Conservation (phyloP, 108 stramenopile genomes). For the Cyclotella kingstonii region DNA sequence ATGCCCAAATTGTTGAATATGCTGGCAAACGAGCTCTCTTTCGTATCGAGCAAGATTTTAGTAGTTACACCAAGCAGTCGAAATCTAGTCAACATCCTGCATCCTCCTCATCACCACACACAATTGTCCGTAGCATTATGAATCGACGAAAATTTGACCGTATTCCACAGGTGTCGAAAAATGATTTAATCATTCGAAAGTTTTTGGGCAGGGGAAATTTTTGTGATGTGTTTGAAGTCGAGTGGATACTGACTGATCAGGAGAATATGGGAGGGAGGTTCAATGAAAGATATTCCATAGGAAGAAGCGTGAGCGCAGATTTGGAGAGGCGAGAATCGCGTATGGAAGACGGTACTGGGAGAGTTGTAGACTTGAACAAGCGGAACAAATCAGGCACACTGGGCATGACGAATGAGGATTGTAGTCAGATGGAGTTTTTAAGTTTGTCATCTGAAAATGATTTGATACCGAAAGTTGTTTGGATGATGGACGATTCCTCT, state of each 20-base stretch:
- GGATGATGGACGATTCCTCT: neutral
- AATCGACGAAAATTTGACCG: constrained; percentile 19
- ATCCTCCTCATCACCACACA: neutral
- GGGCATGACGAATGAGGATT: neutral
- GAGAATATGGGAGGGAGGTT: neutral
- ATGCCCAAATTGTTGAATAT: constrained; percentile 31
- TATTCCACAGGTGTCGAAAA: constrained; percentile 31
- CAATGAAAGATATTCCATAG: neutral
- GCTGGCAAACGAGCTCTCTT: constrained; percentile 30
- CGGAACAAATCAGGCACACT: no score
- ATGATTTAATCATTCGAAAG: constrained; percentile 31
- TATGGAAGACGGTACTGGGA: no score
- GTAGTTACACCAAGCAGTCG: neutral
- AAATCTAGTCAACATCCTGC: neutral
- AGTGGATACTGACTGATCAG: constrained; percentile 16
- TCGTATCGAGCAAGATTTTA: constrained; percentile 30
- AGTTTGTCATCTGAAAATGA: constrained; percentile 1
- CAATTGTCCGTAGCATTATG: constrained; percentile 13
- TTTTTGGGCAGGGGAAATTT: constrained; percentile 39
- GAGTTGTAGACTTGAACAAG: no score
- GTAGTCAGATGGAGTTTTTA: neutral
- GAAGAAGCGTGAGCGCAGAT: neutral
- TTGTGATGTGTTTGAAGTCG: constrained; percentile 41
- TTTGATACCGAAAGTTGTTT: neutral
- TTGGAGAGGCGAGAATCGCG: no score